Base-by-base conservation (phyloP, 257 asterid species). In the Phtheirospermum japonicum region DNA sequence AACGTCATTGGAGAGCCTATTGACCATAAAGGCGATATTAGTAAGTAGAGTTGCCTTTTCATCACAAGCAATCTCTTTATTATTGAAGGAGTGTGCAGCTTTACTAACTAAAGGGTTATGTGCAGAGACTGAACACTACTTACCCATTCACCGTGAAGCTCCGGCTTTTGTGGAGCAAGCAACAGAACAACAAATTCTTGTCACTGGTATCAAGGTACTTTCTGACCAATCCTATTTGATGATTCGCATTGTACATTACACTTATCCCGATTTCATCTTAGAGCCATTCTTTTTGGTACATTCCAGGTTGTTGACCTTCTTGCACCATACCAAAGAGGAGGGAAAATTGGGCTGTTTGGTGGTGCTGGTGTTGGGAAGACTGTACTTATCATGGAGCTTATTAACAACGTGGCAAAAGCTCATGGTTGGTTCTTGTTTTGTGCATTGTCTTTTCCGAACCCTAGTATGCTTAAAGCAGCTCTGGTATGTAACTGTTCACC, bases 251-350 rank as follows among this genome's bases (percentile, higher is more conserved):
- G 0, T 48, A 19, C 18, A 13, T 53, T 30, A 5, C 0, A 0
- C 4, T 18, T 61, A 16, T 55, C 31, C 4, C 23, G 34, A 3
- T 11, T 53, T 53, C 59, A 53, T 23, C 6, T 30, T 12, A 54
- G 12, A 54, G 5, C 2, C 39, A 7, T 5, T 8, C 28, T 9
- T 57, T 17, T 11, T 23, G 17, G 13, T 57, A 16, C 30, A 75
- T 52, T 19, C 34, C 80, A 90, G 98, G 98, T 90, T 16, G 98
- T 90, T 10, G 97, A 90, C 73, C 91, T 90, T 72, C 96, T 90
- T 67, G 96, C 96, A 13, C 98, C 96, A 26, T 90, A 90, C 80
- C 96, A 85, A 82, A 90, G 86, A 78, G 98, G 98, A 76, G 96
- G 98, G 8, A 90, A 87, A 72, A 90, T 90, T 76, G 98, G 96